Conservation (phyloP, 1,139 yeast species). For the Magnusiomyces clavatus region DNA sequence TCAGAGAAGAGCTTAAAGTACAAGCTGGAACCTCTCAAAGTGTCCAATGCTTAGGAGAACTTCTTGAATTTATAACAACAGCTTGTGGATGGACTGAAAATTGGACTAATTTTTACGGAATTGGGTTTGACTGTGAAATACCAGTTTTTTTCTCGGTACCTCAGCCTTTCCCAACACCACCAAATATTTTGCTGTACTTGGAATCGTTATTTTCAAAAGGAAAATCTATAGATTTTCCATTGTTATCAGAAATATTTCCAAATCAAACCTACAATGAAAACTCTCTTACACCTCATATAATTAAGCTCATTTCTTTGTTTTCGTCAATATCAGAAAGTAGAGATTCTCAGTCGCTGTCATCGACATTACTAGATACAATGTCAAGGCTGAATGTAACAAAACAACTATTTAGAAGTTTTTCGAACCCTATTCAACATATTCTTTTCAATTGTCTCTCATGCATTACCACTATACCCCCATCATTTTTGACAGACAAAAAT, state of each 20-base stretch:
- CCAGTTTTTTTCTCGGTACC: conserved; percentile 11
- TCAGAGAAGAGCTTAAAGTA: conserved; percentile 67
- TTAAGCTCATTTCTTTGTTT: neutral
- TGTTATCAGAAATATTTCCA: conserved; percentile 1
- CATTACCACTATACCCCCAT: too few relatives aligned
- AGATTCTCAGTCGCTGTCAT: too few relatives aligned
- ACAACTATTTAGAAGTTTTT: neutral
- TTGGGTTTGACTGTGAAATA: neutral
- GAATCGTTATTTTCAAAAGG: too few relatives aligned
- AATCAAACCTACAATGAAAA: neutral
- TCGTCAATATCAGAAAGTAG: neutral
- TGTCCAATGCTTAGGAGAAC: conserved; percentile 39
- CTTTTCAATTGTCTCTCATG: neutral
- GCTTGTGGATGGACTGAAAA: conserved; percentile 67
- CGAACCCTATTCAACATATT: conserved; percentile 1
- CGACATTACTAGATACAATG: neutral
- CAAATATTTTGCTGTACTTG: conserved; percentile 15
- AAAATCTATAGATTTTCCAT: neutral
- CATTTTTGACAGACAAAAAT: too few relatives aligned
- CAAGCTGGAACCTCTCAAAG: conserved; percentile 41
- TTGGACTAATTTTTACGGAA: conserved; percentile 56
- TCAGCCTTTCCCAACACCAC: conserved; percentile 22
- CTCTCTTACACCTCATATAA: neutral
- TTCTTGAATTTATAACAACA: conserved; percentile 53
- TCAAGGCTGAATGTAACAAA: neutral